phyloP scores from a whole-genome alignment of 108 stramenopile genomes.

The Skeletonema potamos region DNA sequence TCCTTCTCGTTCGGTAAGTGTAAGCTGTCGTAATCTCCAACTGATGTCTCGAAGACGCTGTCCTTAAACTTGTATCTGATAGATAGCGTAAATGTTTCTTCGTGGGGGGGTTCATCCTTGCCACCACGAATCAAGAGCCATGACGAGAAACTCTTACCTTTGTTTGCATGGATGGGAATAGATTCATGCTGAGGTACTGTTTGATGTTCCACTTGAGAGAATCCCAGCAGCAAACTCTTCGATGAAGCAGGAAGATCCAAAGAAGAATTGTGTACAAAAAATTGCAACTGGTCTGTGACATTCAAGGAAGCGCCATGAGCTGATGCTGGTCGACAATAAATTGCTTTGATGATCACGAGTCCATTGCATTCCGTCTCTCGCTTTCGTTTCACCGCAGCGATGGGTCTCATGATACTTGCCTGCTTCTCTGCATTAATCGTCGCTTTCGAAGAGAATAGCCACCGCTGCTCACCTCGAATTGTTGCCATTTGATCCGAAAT shows the following conservation, averaged over 20 bases:
- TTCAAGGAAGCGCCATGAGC: slow-evolving; percentile 43
- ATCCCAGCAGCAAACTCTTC: slow-evolving; percentile 70
- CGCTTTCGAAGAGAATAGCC: slow-evolving; percentile 27
- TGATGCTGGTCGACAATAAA: slow-evolving; percentile 27
- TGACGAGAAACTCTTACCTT: background rate
- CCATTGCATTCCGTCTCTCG: slow-evolving; percentile 61
- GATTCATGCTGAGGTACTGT: slow-evolving; percentile 1
- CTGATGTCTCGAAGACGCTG: slow-evolving; percentile 34
- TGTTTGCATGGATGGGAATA: background rate
- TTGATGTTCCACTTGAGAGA: slow-evolving; percentile 35
- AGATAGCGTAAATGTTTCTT: background rate
- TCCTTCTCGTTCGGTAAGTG: slow-evolving; percentile 24
- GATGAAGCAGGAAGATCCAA: slow-evolving; percentile 56
- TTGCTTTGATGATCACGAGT: slow-evolving; percentile 64
- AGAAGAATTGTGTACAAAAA: slow-evolving; percentile 60
- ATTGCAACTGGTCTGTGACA: slow-evolving; percentile 71
- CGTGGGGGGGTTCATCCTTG: background rate
- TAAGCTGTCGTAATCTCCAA: slow-evolving; percentile 41
- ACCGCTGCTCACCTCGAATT: slow-evolving; percentile 6
- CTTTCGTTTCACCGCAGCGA: slow-evolving; percentile 51
- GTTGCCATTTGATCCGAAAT: background rate
- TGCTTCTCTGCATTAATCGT: slow-evolving; percentile 55
- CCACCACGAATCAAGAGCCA: background rate
- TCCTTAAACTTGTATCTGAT: slow-evolving; percentile 35
- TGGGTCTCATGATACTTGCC: slow-evolving; percentile 49